Conservation (phyloP, 2,329 filamentous ascomycete species). For the Endoconidiophora laricicola region DNA sequence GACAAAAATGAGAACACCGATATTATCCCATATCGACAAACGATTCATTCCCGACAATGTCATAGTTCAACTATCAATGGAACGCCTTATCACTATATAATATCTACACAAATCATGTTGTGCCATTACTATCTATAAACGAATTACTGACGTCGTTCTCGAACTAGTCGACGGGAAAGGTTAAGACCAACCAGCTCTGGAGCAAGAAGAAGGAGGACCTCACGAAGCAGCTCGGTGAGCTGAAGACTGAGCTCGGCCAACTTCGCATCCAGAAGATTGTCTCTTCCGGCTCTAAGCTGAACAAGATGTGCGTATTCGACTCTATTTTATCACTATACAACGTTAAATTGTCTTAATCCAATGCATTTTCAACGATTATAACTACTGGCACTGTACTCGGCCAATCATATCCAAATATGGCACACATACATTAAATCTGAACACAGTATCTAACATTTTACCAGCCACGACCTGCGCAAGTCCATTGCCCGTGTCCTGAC, state of each 20-base stretch:
- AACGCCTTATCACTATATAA: neutral
- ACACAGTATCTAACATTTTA: slow-evolving; percentile 13
- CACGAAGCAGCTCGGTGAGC: slow-evolving; percentile 81
- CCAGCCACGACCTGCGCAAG: slow-evolving; percentile 95
- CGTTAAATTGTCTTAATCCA: neutral
- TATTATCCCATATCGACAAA: neutral
- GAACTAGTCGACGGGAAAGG: slow-evolving; percentile 39
- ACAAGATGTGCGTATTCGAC: slow-evolving; percentile 62
- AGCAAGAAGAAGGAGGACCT: slow-evolving; percentile 99
- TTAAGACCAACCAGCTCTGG: slow-evolving; percentile 96
- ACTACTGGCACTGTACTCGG: neutral
- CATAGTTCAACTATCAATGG: neutral
- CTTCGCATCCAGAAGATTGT: slow-evolving; percentile 97
- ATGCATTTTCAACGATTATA: neutral
- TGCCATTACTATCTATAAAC: neutral
- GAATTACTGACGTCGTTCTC: slow-evolving; percentile 11
- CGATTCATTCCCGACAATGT: neutral
- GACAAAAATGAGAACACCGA: no score
- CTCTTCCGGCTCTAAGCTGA: slow-evolving; percentile 88
- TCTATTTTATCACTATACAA: neutral
- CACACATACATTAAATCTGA: no score
- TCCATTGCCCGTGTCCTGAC: slow-evolving; percentile 97
- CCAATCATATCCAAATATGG: neutral
- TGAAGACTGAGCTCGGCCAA: slow-evolving; percentile 92
- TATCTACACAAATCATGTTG: neutral